Conservation (phyloP, 176 grass and related monocot species). For the Oryza punctata region DNA sequence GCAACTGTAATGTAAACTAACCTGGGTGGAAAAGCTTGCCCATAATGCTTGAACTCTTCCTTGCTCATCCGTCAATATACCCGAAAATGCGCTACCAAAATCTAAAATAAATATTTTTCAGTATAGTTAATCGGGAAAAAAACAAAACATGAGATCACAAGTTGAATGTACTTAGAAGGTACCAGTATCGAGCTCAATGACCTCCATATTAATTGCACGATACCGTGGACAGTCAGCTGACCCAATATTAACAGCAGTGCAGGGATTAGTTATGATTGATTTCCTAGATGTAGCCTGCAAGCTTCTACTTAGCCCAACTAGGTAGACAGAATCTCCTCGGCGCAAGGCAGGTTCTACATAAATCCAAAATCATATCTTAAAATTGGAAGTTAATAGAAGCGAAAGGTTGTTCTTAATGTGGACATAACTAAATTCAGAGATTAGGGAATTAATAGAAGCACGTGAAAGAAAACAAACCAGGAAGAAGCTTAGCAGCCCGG, state of each 20-base stretch:
- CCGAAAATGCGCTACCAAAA: conserved; percentile 98
- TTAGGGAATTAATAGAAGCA: conserved; percentile 4
- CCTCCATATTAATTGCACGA: conserved; percentile 98
- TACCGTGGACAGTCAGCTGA: conserved; percentile 94
- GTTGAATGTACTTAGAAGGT: conserved; percentile 33
- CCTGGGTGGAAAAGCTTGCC: conserved; percentile 99
- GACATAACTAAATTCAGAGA: conserved; percentile 29
- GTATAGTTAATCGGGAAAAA: conserved; percentile 23
- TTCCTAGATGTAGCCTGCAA: conserved; percentile 99
- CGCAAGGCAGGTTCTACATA: conserved; percentile 84
- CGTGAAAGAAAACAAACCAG: conserved; percentile 63
- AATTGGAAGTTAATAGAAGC: background rate
- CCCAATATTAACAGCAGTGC: conserved; percentile 97
- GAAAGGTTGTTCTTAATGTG: conserved; percentile 3
- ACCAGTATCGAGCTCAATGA: conserved; percentile 98
- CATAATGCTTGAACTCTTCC: conserved; percentile 98
- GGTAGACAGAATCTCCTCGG: conserved; percentile 95
- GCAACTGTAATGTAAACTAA: conserved; percentile 48
- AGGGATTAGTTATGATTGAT: conserved; percentile 98
- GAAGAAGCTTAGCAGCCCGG: conserved; percentile 93
- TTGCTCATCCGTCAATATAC: conserved; percentile 94
- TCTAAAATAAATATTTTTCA: conserved; percentile 53
- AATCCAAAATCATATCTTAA: conserved; percentile 25
- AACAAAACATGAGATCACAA: background rate
- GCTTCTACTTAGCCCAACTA: conserved; percentile 95